Evolutionary conservation across 2,329 filamentous ascomycete genomes (phyloP), one percentile per base, ranked within the genome.

Genomic region (Aspergillus japonicus): DNA sequence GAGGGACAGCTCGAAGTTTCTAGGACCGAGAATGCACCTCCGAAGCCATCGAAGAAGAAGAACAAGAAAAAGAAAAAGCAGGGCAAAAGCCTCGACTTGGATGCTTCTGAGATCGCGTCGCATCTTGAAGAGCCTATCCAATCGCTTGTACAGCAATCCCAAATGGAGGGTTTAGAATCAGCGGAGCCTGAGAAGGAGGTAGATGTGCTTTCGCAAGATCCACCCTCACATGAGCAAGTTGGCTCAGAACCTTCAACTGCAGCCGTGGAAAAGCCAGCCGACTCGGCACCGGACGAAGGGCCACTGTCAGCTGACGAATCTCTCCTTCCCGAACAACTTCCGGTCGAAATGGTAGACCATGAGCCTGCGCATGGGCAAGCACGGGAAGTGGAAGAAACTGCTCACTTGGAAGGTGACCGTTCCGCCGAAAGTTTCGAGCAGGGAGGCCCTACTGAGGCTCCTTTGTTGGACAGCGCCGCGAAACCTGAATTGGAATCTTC

Each of bases 21-120:
- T 14, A 55, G 47, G 23, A 44, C 51, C 2, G 69, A 70, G 44
- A 59, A 57, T 61, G 47, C 62, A 42, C 56, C 47, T 4, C 58
- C 62, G n/a, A 50, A 58, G 3, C 64, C 60, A 4, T 66, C 66
- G 1, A 69, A 70, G 57, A 72, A 71, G 62, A 67, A 73, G 54
- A 76, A 73, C 61, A 73, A 73, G 60, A 77, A 75, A 60, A 75
- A 75, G 60, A 73, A 73, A 61, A 72, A 74, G 64, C 73, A 66
- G 65, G 65, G 57, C 50, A 66, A 66, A 56, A 64, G 50, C 50
- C 49, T 58, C 33, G 61, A 67, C 31, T n/a, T 61, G 42, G 44
- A 56, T 50, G 56, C 56, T 54, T 55, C 64, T 8, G 69, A 71
- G 10, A 39, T 58, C 39, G 49, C 57, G 12, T n/a, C 56, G 54